Evolutionary conservation across 805 yeast species (phyloP).

Genomic region (Pichia nakasei): DNA sequence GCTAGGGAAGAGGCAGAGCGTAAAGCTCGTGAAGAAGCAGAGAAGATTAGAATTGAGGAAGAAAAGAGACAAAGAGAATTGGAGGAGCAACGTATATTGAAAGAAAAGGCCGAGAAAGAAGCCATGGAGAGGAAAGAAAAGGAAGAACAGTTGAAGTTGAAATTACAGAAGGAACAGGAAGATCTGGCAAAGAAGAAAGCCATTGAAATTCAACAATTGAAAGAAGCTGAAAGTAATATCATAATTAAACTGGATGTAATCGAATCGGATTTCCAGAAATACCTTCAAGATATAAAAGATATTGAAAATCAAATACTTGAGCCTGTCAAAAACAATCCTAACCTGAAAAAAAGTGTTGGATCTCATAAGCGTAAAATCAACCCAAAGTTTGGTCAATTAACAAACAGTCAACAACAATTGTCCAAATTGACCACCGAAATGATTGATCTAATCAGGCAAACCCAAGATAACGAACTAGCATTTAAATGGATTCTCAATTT

Average conservation of each 20-base stretch:
- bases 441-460: slow-evolving; percentile 36
- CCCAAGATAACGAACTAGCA: slow-evolving; percentile 41
- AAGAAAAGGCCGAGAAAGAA: slow-evolving; percentile 4
- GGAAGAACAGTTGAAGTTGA: slow-evolving; percentile 11
- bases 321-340: slow-evolving; percentile 35
- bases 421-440: slow-evolving; percentile 43
- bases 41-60: slow-evolving; percentile 12
- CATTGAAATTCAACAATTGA: slow-evolving; percentile 17
- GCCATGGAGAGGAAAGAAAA: slow-evolving; percentile 9
- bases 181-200: slow-evolving; percentile 18
- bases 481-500: slow-evolving; percentile 72
- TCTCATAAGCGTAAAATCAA: slow-evolving; percentile 69
- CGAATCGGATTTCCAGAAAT: slow-evolving; percentile 36
- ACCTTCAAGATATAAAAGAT: slow-evolving; percentile 42
- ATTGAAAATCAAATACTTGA: slow-evolving; percentile 55
- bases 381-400: slow-evolving; percentile 87
- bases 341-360: slow-evolving; percentile 44
- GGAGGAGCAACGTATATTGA: slow-evolving; percentile 5
- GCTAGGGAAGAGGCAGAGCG: slow-evolving; percentile 15
- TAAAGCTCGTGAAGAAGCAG: slow-evolving; percentile 13
- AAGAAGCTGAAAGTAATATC: slow-evolving; percentile 11
- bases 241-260: slow-evolving; percentile 28
- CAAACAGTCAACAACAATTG: slow-evolving; percentile 60
- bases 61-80: slow-evolving; percentile 13
- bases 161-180: slow-evolving; percentile 18